Evolutionary conservation across 495 filamentous ascomycete genomes (phyloP), one percentile per base, ranked within the genome.

Genomic region (Daldinia bambusicola): DNA sequence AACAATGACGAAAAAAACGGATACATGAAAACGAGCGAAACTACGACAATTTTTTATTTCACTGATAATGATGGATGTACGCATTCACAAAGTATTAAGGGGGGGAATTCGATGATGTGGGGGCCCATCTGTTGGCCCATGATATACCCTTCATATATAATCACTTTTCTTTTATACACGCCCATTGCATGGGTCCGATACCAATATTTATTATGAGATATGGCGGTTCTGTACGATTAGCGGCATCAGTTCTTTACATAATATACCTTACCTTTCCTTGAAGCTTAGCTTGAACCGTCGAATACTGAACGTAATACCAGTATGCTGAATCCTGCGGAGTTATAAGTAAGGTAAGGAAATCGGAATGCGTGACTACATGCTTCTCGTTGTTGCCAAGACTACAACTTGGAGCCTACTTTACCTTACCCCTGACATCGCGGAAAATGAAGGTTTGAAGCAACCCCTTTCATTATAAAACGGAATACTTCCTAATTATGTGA

Each of bases 91-190:
- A 53, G 12, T 22, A 31, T 31, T 2, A 32, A 16, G 22, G 13
- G 26, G 22, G 30, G 26, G n/a, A n/a, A 52, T 2, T 2, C 48
- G 8, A 9, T 2, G 13, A 52, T 31, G 13, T 9, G 13, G 26
- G 5, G 10, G 13, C 10, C 22, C 12, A n/a, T 31, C 16, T 22
- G 26, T 53, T 53, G 50, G 10, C 13, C 4, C 52, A 63, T 41
- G 12, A 52, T 67, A 67, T 67, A 67, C 65, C 65, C 65, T 67
- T 61, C 64, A 56, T 38, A 67, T 22, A 22, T 67, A 67, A 67
- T 55, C 7, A 45, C 14, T 45, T 31, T 37, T 26, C 26, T 45
- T 53, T 43, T 67, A 55, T 43, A 26, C 51, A 30, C 13, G 37
- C 30, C 37, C 12, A 18, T 38, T 14, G 50, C 20, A 40, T 20